Base-by-base conservation (phyloP, 345 rosid species). In the Eucalyptus victrix region DNA sequence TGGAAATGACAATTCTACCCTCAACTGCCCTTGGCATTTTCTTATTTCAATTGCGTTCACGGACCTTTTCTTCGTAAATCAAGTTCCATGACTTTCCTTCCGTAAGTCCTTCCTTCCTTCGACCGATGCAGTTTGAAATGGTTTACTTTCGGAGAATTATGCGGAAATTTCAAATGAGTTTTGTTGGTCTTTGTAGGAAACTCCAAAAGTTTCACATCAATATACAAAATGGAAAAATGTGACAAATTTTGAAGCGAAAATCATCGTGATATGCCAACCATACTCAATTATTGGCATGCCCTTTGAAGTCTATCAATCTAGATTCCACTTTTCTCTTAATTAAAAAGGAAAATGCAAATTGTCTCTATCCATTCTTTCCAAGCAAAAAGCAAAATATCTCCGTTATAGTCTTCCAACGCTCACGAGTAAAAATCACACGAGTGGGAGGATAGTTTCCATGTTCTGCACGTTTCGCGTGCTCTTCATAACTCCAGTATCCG, bases 281-380 rank as follows among this genome's bases (percentile, higher is more conserved):
- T 6, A 0, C 28, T 76, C 28, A 23, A 21, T 4, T 13, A 11
- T 37, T 1, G 9, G 9, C 16, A 76, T 4, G 45, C 47, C 44
- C 28, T 72, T 2, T 0, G 1, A 37, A 4, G 5, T 6, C 23
- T 21, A 24, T 76, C 9, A 0, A 1, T 76, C 8, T 6, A 4
- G 5, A 40, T 72, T 37, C 4, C 1, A 4, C 8, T 37, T 37
- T 37, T 34, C 14, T 34, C 8, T 10, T 4, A 3, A 9, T 34
- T 72, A 19, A 19, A 3, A 72, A 19, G 13, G 26, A 72, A 72
- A 72, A 10, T 21, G 1, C 2, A 7, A 23, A 21, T 6, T 4
- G 4, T 12, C 1, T 11, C 45, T 0, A 2, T 10, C 1, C 15
- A 0, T 11, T 37, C 28, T 0, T 72, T 19, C 14, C 5, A 2